Base-by-base conservation (phyloP, 2,329 filamentous ascomycete genomes). In the Xylaria polymorpha region DNA sequence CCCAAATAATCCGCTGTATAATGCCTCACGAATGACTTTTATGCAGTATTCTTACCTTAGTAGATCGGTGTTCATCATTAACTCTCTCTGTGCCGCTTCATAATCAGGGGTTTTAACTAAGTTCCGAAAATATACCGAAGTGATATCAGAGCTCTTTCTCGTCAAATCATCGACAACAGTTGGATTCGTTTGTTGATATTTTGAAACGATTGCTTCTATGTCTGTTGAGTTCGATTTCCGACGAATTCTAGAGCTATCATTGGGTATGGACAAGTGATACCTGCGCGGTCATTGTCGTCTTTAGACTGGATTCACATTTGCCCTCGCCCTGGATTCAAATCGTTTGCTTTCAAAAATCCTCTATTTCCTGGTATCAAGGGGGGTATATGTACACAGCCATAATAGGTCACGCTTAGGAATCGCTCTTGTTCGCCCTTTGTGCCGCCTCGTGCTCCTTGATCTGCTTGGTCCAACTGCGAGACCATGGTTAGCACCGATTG, bases 361-460 rank as follows among this genome's bases (percentile, higher is more conserved):
- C 62, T 62, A 66, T 76, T 75, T 35, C 64, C 69, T 4, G 41
- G 55, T 68, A 61, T 67, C 53, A 58, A 59, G 66, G 56, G 58
- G 66, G 67, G 53, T 69, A 75, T 74, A 73, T 72, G 65, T 76
- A 76, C 74, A 74, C 35, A 51, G 53, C 61, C 10, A 61, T 66
- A 37, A 43, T 56, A 32, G 18, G 15, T 7, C 35, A 50, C 41
- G 62, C 50, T 63, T 74, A 79, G 68, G 74, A 76, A 61, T 76
- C 73, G 69, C 68, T 74, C 62, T 71, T 73, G 12, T 62, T 68
- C 32, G 71, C 74, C 71, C 75, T 77, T 67, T 82, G 78, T 55
- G 77, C 79, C 72, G 78, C 79, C 74, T 85, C 83, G 78, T 84
- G 75, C 74, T 84, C 82, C 69, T 77, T 80, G 70, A 84, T 82